Evolutionary conservation across 2,329 filamentous ascomycete species (phyloP), one percentile per base, ranked within the genome.

Genomic region (Lasiodiplodia hormozganensis): DNA sequence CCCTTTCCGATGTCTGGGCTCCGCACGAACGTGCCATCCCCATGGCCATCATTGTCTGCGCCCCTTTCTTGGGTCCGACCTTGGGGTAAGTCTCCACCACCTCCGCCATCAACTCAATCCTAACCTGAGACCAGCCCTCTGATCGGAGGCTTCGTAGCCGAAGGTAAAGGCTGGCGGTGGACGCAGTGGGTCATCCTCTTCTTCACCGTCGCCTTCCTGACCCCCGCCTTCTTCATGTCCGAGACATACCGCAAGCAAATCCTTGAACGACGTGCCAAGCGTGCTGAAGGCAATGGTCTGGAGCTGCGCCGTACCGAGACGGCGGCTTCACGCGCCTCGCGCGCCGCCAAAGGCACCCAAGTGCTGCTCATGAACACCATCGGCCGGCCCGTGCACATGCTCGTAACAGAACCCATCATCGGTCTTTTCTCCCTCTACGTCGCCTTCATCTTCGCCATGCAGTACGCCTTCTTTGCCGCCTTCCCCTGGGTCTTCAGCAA

Each of bases 201-300:
- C 70, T 77, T 82, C 68, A 76, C 76, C 2, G 73, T 79, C 2
- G 74, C 76, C 21, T 74, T 78, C 21, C 74, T 76, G 58, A 40
- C 79, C 21, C 71, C 75, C 0, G 69, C 83, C 0, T 68, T 83
- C 2, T 79, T 83, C 12, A 82, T 82, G 67, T 72, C 78, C 36
- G 87, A 89, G 72, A 87, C 87, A 0, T 88, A 86, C 71, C 84
- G 87, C 65, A 80, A 80, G 64, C 75, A 78, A 65, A 82, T 86
- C 0, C 76, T 86, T 1, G 71, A 75, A 51, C 47, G 5, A 10
- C 67, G 58, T 31, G 49, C 25, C 0, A 76, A 86, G 1, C 74
- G 72, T 52, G 16, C 7, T 18, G 73, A 75, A 14, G 77, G 76
- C 14, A 77, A 77, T 66, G 21, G 68, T 71, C 16, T 12, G 72